A percentile compares a stretch with the other conserved stretches of the same genome.
phyloP scores from a whole-genome alignment of 2,329 filamentous ascomycete genomes.

The Boeremia exigua region DNA sequence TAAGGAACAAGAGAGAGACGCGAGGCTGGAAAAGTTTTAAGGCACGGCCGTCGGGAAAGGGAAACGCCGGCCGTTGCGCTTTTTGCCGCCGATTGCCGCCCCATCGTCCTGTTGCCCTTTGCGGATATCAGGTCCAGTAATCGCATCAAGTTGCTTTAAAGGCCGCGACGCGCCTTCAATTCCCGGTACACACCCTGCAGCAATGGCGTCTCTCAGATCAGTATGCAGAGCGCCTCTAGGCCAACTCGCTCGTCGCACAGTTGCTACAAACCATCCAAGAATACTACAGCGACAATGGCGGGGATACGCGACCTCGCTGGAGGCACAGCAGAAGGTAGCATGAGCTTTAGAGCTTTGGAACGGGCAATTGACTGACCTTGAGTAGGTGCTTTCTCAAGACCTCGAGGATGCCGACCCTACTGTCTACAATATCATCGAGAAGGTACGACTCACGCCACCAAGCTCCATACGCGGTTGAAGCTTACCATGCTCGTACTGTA shows the following conservation, averaged over 20 bases:
- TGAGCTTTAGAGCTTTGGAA: not conserved
- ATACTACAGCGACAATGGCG: constrained; percentile 46
- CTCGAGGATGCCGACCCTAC: constrained; percentile 85
- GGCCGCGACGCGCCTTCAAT: constrained; percentile 20
- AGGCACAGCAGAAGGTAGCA: constrained; percentile 57
- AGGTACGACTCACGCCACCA: constrained; percentile 61
- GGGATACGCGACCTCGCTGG: constrained; percentile 51
- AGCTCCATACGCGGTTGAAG: constrained; percentile 1
- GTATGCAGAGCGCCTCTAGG: constrained; percentile 49
- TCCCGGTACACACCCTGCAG: constrained; percentile 14
- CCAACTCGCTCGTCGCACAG: constrained; percentile 39
- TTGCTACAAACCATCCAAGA: constrained; percentile 41
- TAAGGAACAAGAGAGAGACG: constrained; percentile 55
- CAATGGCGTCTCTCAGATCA: constrained; percentile 52
- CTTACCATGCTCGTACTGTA: constrained; percentile 49
- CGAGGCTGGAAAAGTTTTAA: constrained; percentile 24
- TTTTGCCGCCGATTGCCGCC: constrained; percentile 15
- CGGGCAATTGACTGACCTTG: constrained; percentile 17
- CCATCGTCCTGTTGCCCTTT: constrained; percentile 32
- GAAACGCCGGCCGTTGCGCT: not conserved
- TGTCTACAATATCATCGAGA: constrained; percentile 88
- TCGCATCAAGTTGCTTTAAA: constrained; percentile 27
- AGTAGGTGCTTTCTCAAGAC: constrained; percentile 77
- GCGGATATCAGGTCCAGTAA: constrained; percentile 31
- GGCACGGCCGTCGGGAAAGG: constrained; percentile 29